Conservation (phyloP, 23 red algal genomes). For the Chondrus crispus region DNA sequence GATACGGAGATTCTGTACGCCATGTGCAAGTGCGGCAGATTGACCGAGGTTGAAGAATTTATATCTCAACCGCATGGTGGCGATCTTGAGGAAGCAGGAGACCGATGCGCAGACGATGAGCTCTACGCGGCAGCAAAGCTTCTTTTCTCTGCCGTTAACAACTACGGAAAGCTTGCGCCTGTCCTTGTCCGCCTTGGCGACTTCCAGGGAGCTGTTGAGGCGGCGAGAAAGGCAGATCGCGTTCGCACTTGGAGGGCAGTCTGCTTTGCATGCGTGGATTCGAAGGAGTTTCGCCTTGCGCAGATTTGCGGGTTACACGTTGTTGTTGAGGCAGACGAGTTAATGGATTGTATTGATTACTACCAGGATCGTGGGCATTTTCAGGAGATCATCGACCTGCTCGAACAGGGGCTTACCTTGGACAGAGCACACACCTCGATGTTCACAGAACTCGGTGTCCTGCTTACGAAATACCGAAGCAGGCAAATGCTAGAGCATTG, state of each 20-base stretch:
- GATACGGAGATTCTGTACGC: slow-evolving; percentile 97
- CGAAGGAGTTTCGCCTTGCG: slow-evolving; percentile 89
- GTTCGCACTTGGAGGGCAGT: slow-evolving; percentile 93
- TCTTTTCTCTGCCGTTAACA: slow-evolving; percentile 84
- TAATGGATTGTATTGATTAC: slow-evolving; percentile 89
- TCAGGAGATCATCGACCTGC: slow-evolving; percentile 83
- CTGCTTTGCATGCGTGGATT: slow-evolving; percentile 93
- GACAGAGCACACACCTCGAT: slow-evolving; percentile 91
- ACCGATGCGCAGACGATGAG: slow-evolving; percentile 87
- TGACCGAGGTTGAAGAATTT: slow-evolving; percentile 95
- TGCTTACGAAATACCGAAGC: slow-evolving; percentile 83
- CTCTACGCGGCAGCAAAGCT: slow-evolving; percentile 83
- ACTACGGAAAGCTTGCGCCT: slow-evolving; percentile 85
- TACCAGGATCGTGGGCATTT: slow-evolving; percentile 93
- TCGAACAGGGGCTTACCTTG: slow-evolving; percentile 81
- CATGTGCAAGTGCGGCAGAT: slow-evolving; percentile 78
- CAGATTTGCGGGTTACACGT: slow-evolving; percentile 92
- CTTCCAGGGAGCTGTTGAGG: slow-evolving; percentile 85
- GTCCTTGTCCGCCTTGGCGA: slow-evolving; percentile 89
- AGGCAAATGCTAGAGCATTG: slow-evolving; percentile 88
- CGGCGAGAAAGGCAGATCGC: slow-evolving; percentile 87
- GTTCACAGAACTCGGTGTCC: slow-evolving; percentile 95
- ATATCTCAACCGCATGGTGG: slow-evolving; percentile 84
- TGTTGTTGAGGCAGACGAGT: slow-evolving; percentile 92
- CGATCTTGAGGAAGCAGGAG: slow-evolving; percentile 92